Evolutionary conservation across 176 grass and related monocot genomes (phyloP), one percentile per base, ranked within the genome.

Genomic region (Triticum aestivum): DNA sequence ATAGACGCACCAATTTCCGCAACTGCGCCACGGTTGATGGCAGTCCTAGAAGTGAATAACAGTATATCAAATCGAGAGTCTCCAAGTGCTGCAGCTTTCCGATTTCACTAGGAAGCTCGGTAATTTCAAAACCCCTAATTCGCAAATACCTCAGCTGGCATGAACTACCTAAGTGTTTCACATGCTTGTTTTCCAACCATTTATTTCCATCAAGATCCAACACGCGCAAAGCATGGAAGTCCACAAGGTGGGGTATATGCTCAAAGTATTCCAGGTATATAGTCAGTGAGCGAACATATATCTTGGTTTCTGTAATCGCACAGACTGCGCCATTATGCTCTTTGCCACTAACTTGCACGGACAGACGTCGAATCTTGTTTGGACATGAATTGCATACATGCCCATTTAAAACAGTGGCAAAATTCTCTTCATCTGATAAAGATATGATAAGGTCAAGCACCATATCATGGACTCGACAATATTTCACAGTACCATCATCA

Each of bases 61-160:
- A 71, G 3, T 0, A 1, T n/a, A 2, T 61, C 58, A 61, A 5
- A 74, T 74, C 39, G 0, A 74, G 41, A 26, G 71, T 49, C 41
- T 49, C n/a, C 0, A 74, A 45, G n/a, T 47, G 45, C n/a, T 74
- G 71, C n/a, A 74, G 11, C 11, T 49, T 47, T n/a, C 71, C 71
- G n/a, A 74, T 49, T 12, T 27, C n/a, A 3, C 1, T 0, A 45
- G 71, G 71, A 27, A 74, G 71, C n/a, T 74, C 11, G 0, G 11
- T 74, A 8, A 74, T 74, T 0, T 12, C 14, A 1, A 0, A 0
- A 73, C 6, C 1, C 1, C 1, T 3, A n/a, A 74, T 0, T 13
- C 41, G 1, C 71, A 74, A 49, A 47, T 74, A 45, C 0, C n/a
- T 74, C n/a, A 74, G 12, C 41, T 74, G 71, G 8, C 3, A 8